Base-by-base conservation (phyloP, 305 asterid genomes). In the Rubia peregrina region DNA sequence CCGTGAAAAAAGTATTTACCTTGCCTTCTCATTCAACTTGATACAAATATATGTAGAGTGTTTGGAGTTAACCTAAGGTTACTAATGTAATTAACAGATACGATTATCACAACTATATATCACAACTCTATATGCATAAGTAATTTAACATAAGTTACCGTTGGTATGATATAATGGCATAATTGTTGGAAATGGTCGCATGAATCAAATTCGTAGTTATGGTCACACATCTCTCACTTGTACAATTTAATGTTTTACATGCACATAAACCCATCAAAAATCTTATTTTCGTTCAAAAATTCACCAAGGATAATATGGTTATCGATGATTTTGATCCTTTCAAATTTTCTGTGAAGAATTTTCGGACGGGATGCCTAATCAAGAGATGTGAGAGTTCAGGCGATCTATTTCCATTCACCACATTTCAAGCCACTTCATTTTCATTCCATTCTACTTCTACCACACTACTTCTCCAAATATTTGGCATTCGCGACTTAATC, bases 161-260 rank as follows among this genome's bases (percentile, higher is more conserved):
- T n/a, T n/a, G n/a, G n/a, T n/a, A n/a, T n/a, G n/a, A n/a, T n/a
- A 41, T 41, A 41, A 41, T 41, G 44, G 44, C 5, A 46, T 72
- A 5, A 13, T 63, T 61, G 75, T 72, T 43, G 75, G 70, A 4
- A 62, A 61, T 62, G 75, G 75, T 41, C 11, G 11, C 24, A 13
- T 17, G 1, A 57, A 60, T 38, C 68, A 57, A 9, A 61, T 59
- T 2, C 51, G 2, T 9, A 33, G 46, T 36, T 30, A 10, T 9
- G 44, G 69, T 9, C 43, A 22, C 22, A 5, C 6, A 6, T 22
- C 38, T 40, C 43, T 57, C 11, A 9, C 74, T 12, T 9, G 55
- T 10, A 36, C 74, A 4, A 13, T 4, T 19, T 56, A 36, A 71
- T 71, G 68, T 71, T 7, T 26, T 59, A 10, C 74, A 57, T 36